Conservation (phyloP, 331 rosid genomes). For the Prunus yedoensis region DNA sequence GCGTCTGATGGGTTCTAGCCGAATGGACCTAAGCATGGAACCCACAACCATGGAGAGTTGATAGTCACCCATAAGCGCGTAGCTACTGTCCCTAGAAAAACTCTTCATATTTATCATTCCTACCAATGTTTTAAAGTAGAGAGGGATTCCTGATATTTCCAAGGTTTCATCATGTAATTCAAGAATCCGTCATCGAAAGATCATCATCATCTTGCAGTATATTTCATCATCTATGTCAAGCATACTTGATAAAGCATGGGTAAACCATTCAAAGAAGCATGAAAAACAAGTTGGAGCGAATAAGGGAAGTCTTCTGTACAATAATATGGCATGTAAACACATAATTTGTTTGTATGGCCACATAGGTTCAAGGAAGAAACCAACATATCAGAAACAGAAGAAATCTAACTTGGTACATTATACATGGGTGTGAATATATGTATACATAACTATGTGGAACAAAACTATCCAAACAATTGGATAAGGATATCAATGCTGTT, state of each 20-base stretch:
- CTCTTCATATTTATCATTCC: too few species aligned
- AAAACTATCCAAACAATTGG: neutral
- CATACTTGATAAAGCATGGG: neutral
- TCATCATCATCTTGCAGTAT: neutral
- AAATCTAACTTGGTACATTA: neutral
- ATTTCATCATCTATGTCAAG: neutral
- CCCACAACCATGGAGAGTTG: too few species aligned
- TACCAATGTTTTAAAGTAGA: too few species aligned
- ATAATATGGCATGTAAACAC: neutral
- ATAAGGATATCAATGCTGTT: constrained; percentile 40
- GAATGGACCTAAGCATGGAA: too few species aligned
- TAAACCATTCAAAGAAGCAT: neutral
- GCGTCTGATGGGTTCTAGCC: too few species aligned
- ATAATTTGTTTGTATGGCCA: neutral
- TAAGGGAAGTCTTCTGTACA: neutral
- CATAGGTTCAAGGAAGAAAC: constrained; percentile 2
- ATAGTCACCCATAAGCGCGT: too few species aligned
- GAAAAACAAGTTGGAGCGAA: neutral
- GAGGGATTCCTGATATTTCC: too few species aligned
- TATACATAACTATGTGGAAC: neutral
- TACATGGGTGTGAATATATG: neutral
- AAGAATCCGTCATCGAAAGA: neutral
- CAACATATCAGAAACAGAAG: neutral
- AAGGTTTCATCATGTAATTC: too few species aligned
- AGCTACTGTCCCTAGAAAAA: too few species aligned